Evolutionary conservation across 2,329 filamentous ascomycete genomes (phyloP).

Genomic region (Pseudocercospora macadamiae): DNA sequence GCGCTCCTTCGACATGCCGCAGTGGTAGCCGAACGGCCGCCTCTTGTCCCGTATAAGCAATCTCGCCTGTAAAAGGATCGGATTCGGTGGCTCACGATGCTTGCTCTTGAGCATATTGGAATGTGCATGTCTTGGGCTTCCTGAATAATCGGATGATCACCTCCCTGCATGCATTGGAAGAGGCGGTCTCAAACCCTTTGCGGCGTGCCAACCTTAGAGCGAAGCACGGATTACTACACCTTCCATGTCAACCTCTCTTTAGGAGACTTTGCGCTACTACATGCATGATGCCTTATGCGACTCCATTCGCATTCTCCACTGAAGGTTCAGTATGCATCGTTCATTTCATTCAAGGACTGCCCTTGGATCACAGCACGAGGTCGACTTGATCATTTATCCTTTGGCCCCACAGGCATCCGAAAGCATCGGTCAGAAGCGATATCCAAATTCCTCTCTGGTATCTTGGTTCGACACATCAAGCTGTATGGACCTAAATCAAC

Average conservation of each 20-base stretch:
- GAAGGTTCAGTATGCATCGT: not conserved
- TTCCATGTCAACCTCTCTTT: conserved; percentile 2
- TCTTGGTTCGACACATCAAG: conserved; percentile 10
- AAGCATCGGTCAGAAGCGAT: not conserved
- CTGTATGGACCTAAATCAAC: conserved; percentile 22
- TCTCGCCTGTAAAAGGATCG: not conserved
- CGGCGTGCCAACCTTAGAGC: not conserved
- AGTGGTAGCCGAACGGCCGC: not conserved
- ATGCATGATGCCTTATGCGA: not conserved
- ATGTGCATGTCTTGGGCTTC: too few species aligned
- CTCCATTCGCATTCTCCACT: not conserved
- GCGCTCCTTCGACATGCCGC: not conserved
- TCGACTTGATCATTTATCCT: not conserved
- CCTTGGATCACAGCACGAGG: not conserved
- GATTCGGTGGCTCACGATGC: too few species aligned
- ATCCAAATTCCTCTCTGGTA: not conserved
- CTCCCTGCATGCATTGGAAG: not conserved
- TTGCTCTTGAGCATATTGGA: too few species aligned
- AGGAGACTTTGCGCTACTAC: conserved; percentile 5
- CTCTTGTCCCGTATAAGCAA: not conserved
- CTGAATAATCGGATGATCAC: not conserved
- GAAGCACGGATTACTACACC: not conserved
- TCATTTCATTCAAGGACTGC: not conserved
- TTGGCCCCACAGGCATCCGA: not conserved
- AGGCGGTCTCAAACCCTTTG: not conserved